Conservation (phyloP, 139 green algal genomes). For the Ulvella scutata region DNA sequence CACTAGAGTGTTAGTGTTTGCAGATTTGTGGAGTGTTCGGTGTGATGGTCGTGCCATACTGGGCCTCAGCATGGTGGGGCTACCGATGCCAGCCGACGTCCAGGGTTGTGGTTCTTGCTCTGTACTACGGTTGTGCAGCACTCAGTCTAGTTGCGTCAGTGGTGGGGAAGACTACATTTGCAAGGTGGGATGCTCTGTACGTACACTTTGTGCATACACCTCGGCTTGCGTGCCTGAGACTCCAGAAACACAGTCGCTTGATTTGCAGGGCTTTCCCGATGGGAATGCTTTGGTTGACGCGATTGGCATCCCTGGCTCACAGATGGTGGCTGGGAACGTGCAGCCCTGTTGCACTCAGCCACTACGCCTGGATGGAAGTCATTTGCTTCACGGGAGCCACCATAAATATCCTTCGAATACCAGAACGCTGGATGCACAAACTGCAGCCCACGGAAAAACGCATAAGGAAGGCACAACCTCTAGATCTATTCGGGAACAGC, state of each 20-base stretch:
- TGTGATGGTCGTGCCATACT: not conserved
- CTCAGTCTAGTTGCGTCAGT: not conserved
- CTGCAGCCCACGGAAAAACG: not conserved
- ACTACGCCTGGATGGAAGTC: not conserved
- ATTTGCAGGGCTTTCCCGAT: not conserved
- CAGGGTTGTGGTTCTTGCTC: not conserved
- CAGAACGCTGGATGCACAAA: not conserved
- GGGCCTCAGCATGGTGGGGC: not conserved
- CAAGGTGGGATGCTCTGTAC: too few species aligned
- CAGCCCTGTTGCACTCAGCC: not conserved
- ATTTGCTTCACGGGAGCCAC: not conserved
- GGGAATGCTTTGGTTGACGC: not conserved
- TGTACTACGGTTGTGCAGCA: not conserved
- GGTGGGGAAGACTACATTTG: not conserved
- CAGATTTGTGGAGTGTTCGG: not conserved
- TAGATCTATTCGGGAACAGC: not conserved
- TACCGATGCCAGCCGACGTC: not conserved
- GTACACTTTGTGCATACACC: too few species aligned
- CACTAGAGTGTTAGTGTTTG: not conserved
- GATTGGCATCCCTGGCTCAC: not conserved
- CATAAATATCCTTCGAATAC: not conserved
- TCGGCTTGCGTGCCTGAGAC: not conserved
- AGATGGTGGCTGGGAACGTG: not conserved
- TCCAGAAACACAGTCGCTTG: not conserved
- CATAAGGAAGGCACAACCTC: not conserved